Evolutionary conservation across 768 basidiomycete species (phyloP).

Genomic region (Mycena sanguinolenta): DNA sequence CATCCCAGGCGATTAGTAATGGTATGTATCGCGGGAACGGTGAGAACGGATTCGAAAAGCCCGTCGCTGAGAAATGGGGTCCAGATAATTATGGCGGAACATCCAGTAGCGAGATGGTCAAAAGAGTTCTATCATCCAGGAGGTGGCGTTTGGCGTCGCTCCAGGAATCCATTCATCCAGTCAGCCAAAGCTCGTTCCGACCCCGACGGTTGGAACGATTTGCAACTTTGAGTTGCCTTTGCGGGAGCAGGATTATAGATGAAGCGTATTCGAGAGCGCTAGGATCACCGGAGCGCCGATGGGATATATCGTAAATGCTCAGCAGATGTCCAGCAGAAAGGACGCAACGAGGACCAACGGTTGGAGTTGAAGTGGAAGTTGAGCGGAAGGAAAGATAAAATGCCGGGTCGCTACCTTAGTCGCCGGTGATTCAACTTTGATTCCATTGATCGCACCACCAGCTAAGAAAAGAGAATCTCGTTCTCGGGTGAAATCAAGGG

Average conservation of each 20-base stretch:
- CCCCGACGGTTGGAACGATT: background rate
- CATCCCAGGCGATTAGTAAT: background rate
- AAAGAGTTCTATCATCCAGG: slow-evolving; percentile 13
- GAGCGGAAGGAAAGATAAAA: background rate
- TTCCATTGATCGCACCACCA: no score
- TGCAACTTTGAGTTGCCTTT: background rate
- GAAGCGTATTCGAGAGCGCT: background rate
- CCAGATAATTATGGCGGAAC: background rate
- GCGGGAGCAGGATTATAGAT: background rate
- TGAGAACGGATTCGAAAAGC: background rate
- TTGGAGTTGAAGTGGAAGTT: background rate
- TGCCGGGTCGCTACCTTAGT: background rate
- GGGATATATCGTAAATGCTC: background rate
- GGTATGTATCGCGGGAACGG: slow-evolving; percentile 21
- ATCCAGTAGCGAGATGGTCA: background rate
- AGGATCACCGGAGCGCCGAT: background rate
- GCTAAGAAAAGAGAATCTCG: no score
- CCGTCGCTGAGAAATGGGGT: slow-evolving; percentile 15
- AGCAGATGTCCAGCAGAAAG: slow-evolving; percentile 7
- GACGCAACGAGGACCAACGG: slow-evolving; percentile 9
- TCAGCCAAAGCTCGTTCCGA: no score
- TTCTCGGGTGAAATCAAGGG: no score
- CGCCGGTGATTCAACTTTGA: slow-evolving; percentile 8
- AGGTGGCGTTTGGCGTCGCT: slow-evolving; percentile 8
- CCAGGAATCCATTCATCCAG: no score